Base-by-base conservation (phyloP, 495 filamentous ascomycete species). In the Penicillium lagena region DNA sequence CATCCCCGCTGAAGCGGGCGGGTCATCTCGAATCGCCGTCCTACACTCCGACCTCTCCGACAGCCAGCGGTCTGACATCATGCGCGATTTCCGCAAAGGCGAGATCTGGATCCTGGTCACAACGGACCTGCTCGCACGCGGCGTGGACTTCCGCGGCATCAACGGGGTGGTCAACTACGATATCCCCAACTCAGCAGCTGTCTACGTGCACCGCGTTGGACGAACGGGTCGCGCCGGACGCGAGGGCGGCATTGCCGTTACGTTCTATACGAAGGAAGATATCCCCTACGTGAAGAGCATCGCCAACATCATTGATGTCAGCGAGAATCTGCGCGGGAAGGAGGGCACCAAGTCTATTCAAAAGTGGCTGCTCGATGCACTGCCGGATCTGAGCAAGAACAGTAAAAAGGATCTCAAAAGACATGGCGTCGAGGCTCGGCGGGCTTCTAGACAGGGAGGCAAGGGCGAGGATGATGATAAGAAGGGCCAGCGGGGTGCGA, bases 81-180 rank as follows among this genome's bases (percentile, higher is more conserved):
- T 97, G 86, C 79, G 85, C 10, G 80, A 83, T 2, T 97, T 98
- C 68, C 83, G 91, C 22, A 81, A 82, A 46, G 94, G 90, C 51
- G 90, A 97, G 60, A 81, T 96, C 37, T 98, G 93, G 93, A 82
- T 96, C 11, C 75, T 98, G 9, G 87, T 97, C 47, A 97, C 94
- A 0, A 98, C 93, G 0, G 93, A 98, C 57, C 74, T 97, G 28
- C 76, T 97, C 1, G 83, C 89, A 9, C 82, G 93, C 30, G 93
- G 93, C 15, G 78, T 98, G 34, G 93, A 98, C 64, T 96, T 97
- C 66, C 78, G 82, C 11, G 75, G 94, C 22, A 81, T 98, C 42
- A 93, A 95, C 53, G 86, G 90, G 31, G 90, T 98, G 1, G 82
- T 97, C 22, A 98, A 97, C 66, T 98, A 96, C 67, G 93, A 98